Conservation (phyloP, 345 rosid genomes). For the Rubroshorea leprosula region DNA sequence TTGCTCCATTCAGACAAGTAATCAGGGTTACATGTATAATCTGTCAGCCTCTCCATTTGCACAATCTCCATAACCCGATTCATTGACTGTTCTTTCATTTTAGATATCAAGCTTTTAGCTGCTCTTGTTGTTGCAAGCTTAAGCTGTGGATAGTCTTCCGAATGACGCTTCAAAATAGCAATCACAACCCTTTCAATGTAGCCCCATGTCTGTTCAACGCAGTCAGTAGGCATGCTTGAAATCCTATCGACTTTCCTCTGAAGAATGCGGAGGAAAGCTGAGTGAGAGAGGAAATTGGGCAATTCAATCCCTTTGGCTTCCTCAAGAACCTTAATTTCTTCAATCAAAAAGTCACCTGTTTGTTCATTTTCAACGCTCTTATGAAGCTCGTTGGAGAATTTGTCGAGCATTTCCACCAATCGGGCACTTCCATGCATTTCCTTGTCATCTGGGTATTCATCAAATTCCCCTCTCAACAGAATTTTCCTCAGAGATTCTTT, state of each 20-base stretch:
- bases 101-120: background rate
- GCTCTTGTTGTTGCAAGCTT: background rate
- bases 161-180: background rate
- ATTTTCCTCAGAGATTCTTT: slow-evolving; percentile 39
- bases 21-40: background rate
- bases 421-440: background rate
- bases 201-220: slow-evolving; percentile 8
- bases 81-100: background rate
- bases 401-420: background rate
- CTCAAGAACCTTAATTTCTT: slow-evolving; percentile 9
- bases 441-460: slow-evolving; percentile 32
- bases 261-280: slow-evolving; percentile 22
- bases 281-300: slow-evolving; percentile 27
- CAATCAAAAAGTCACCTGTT: background rate
- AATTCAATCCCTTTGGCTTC: slow-evolving; percentile 30
- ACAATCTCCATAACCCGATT: background rate
- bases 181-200: background rate
- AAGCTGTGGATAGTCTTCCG: background rate
- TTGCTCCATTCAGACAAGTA: background rate
- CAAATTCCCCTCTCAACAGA: slow-evolving; percentile 37
- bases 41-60: background rate
- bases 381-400: background rate
- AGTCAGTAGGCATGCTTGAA: slow-evolving; percentile 7
- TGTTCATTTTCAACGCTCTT: background rate
- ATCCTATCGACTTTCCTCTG: slow-evolving; percentile 21